These are phyloP conservation scores for Phlebopus sp. DNA, from an alignment of 1,284 basidiomycete species.

Conservation along the genomic window DNA sequence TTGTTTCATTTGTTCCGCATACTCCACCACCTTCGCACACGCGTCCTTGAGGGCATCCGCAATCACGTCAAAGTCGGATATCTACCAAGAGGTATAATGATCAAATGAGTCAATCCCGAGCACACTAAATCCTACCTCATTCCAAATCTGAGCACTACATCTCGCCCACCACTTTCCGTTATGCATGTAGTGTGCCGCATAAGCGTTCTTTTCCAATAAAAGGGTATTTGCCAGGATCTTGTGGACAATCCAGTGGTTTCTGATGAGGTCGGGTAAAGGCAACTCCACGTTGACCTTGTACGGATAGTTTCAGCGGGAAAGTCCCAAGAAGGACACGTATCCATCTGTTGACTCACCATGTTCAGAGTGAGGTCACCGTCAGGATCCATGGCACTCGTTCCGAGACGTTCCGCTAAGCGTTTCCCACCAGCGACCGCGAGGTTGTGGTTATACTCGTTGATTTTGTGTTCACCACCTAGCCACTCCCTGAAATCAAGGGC, in stretches of 20 bases:
- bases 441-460: slow-evolving; percentile 72
- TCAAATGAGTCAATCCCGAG: background rate
- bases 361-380: slow-evolving; percentile 64
- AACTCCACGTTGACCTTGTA: slow-evolving; percentile 51
- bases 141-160: slow-evolving; percentile 72
- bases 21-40: slow-evolving; percentile 19
- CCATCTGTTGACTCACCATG: slow-evolving; percentile 55
- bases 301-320: background rate
- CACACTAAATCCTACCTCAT: slow-evolving; percentile 49
- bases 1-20: too few species aligned
- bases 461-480: slow-evolving; percentile 81
- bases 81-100: slow-evolving; percentile 8
- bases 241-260: too few species aligned
- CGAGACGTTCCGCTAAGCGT: slow-evolving; percentile 59
- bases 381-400: slow-evolving; percentile 63
- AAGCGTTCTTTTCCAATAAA: slow-evolving; percentile 39
- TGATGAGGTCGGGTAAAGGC: slow-evolving; percentile 41
- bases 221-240: slow-evolving; percentile 37
- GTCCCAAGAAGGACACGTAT: background rate
- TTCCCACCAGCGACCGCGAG: slow-evolving; percentile 75
- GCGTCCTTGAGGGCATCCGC: slow-evolving; percentile 27
- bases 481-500: slow-evolving; percentile 78
- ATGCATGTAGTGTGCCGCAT: slow-evolving; percentile 45
- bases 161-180: slow-evolving; percentile 69
- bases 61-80: slow-evolving; percentile 32